Percentiles rank a stretch among this genome's conserved stretches.
Evolutionary conservation across 768 basidiomycete genomes (phyloP).

Genomic region (Leccinum barrowsii): DNA sequence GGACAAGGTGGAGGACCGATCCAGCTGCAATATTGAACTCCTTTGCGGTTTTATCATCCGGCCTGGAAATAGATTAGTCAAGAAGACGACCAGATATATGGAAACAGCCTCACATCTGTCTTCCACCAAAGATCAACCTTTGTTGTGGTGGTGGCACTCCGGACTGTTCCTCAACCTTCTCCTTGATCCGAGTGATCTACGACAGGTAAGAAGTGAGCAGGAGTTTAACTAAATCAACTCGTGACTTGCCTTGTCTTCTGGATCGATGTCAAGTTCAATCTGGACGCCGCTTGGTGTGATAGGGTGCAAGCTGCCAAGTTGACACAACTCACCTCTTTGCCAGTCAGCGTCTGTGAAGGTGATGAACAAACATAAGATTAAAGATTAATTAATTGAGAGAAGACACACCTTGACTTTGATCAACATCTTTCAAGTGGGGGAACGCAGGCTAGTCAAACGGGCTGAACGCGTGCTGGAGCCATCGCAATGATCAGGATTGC

Average conservation of each 20-base stretch:
- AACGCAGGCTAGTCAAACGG: not conserved
- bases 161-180: conserved; percentile 97
- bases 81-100: not conserved
- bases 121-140: conserved; percentile 86
- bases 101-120: conserved; percentile 73
- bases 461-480: no score
- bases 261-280: conserved; percentile 96
- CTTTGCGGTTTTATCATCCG: conserved; percentile 85
- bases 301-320: not conserved
- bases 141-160: conserved; percentile 97
- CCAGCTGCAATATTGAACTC: conserved; percentile 84
- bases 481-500: not conserved
- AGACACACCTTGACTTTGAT: conserved; percentile 25
- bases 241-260: conserved; percentile 70
- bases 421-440: conserved; percentile 17
- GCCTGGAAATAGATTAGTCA: conserved; percentile 43
- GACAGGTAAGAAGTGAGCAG: not conserved
- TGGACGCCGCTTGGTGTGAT: conserved; percentile 25
- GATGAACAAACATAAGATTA: not conserved
- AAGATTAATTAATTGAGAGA: not conserved
- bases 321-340: conserved; percentile 74
- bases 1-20: conserved; percentile 88
- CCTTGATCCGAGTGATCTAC: conserved; percentile 92
- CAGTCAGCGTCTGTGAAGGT: conserved; percentile 55
- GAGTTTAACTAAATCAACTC: not conserved